Conservation (phyloP, 805 yeast genomes). For the Sugiyamaella smithiae region DNA sequence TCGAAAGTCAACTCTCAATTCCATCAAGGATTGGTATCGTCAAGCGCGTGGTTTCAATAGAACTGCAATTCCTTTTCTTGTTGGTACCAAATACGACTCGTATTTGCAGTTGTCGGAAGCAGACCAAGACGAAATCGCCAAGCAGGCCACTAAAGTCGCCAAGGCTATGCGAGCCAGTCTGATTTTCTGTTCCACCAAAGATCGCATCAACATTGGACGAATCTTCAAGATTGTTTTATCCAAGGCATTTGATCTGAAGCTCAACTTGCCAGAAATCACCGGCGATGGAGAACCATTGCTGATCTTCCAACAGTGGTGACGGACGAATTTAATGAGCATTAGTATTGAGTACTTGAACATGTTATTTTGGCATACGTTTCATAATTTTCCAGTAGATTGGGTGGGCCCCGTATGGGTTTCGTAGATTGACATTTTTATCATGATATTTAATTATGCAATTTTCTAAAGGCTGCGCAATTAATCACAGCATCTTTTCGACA, state of each 20-base stretch:
- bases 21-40: conserved; percentile 93
- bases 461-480: background rate
- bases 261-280: conserved; percentile 79
- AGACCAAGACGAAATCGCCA: conserved; percentile 81
- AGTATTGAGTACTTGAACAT: no score
- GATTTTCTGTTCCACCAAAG: conserved; percentile 86
- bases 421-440: no score
- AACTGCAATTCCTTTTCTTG: conserved; percentile 84
- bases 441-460: no score
- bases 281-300: conserved; percentile 90
- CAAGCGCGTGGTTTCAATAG: conserved; percentile 87
- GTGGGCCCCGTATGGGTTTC: no score
- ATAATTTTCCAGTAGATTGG: no score
- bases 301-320: conserved; percentile 51
- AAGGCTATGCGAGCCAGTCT: conserved; percentile 82
- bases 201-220: conserved; percentile 89
- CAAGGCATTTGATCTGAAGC: conserved; percentile 81
- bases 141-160: conserved; percentile 80
- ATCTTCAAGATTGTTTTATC: conserved; percentile 88
- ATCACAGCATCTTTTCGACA: conserved; percentile 37
- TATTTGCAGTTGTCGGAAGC: conserved; percentile 74
- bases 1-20: conserved; percentile 76
- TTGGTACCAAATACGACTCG: conserved; percentile 91
- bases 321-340: conserved; percentile 8
- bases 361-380: no score